Percentiles rank a stretch among this genome's conserved stretches.
phyloP scores from a whole-genome alignment of 2,329 filamentous ascomycete species.

The Ambrosiella cleistominuta region DNA sequence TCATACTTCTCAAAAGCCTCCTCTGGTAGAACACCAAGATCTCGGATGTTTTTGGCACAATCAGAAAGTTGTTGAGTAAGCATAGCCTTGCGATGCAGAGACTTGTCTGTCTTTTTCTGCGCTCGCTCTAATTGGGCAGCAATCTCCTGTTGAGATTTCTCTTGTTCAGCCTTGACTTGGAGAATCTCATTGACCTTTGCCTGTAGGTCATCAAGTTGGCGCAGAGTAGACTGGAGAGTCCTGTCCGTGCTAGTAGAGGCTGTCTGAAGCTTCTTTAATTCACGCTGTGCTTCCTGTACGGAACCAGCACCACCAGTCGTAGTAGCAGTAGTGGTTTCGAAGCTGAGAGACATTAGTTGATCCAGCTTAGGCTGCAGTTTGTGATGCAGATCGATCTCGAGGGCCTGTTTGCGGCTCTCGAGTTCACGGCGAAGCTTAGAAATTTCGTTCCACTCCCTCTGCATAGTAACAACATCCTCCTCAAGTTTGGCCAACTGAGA shows the following conservation, averaged over 20 bases:
- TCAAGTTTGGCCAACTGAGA: constrained; percentile 56
- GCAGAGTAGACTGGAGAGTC: constrained; percentile 58
- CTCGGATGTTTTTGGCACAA: constrained; percentile 74
- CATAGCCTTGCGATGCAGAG: constrained; percentile 70
- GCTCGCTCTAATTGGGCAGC: constrained; percentile 64
- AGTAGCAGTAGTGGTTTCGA: constrained; percentile 37
- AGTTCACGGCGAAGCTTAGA: constrained; percentile 58
- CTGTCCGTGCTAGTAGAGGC: constrained; percentile 47
- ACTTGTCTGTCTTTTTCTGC: constrained; percentile 82
- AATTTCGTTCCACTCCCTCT: constrained; percentile 58
- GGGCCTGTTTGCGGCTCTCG: constrained; percentile 61
- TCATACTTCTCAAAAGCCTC: constrained; percentile 87
- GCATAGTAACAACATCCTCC: constrained; percentile 51
- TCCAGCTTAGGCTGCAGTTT: constrained; percentile 77
- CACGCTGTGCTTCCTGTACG: constrained; percentile 61
- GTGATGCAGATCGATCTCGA: constrained; percentile 78
- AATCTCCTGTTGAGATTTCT: constrained; percentile 58
- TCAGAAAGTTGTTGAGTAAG: constrained; percentile 62
- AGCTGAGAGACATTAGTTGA: constrained; percentile 60
- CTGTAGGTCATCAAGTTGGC: constrained; percentile 40
- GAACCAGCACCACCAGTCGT: constrained; percentile 26
- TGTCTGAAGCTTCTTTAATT: constrained; percentile 62
- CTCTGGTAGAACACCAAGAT: constrained; percentile 81
- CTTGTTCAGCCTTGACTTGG: constrained; percentile 39
- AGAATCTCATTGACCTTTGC: constrained; percentile 39